Conservation (phyloP, 345 rosid species). For the Brassica juncea region DNA sequence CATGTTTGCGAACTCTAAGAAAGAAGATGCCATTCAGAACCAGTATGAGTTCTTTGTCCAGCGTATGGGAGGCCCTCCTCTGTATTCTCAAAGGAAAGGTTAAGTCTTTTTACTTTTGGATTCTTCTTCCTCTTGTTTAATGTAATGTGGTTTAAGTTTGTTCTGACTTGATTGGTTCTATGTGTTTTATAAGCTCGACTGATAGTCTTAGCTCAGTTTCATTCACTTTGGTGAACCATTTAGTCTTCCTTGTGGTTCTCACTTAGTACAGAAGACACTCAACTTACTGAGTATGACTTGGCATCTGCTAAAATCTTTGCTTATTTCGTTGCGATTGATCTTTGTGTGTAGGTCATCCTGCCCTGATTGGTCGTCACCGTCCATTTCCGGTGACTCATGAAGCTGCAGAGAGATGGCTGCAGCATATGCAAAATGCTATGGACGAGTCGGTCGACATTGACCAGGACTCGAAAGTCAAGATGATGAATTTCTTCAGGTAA, state of each 20-base stretch:
- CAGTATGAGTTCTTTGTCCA: constrained; percentile 92
- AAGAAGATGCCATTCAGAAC: constrained; percentile 88
- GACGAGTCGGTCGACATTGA: constrained; percentile 56
- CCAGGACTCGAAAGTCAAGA: constrained; percentile 63
- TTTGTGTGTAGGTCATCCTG: constrained; percentile 69
- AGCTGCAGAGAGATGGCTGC: constrained; percentile 90
- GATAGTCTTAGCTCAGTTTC: constrained; percentile 6
- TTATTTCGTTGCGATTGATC: constrained; percentile 10
- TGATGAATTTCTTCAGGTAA: constrained; percentile 87
- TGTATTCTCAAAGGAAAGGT: constrained; percentile 86
- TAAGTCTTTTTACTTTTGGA: neutral
- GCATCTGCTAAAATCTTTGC: constrained; percentile 11
- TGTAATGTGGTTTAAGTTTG: neutral
- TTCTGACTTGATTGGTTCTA: neutral
- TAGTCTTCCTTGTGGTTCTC: neutral
- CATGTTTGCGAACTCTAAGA: constrained; percentile 67
- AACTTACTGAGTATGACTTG: constrained; percentile 13
- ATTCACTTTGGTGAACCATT: constrained; percentile 9
- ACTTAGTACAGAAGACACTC: neutral
- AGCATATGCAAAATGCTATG: constrained; percentile 81
- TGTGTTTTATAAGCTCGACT: neutral
- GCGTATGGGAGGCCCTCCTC: constrained; percentile 93
- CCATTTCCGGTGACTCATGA: constrained; percentile 81
- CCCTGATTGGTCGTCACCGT: constrained; percentile 82
- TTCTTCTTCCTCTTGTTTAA: neutral